A percentile compares a stretch with the other conserved stretches of the same genome.
phyloP scores from a whole-genome alignment of 257 asterid species.

The Parsonsia alboflavescens region DNA sequence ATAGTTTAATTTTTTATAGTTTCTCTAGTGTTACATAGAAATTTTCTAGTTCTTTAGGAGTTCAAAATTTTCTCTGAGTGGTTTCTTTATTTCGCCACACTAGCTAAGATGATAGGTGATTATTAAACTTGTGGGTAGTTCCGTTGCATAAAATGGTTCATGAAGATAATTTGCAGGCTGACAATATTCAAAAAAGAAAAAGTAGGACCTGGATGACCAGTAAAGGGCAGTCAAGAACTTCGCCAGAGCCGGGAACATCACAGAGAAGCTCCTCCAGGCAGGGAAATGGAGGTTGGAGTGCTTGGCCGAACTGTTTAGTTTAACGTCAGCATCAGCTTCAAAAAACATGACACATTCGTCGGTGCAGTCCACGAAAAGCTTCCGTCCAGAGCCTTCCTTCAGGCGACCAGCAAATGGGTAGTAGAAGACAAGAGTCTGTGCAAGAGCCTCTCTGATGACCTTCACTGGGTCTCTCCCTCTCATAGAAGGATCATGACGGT shows the following conservation, averaged over 20 bases:
- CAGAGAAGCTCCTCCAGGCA: slow-evolving; percentile 55
- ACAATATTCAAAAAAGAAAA: no score
- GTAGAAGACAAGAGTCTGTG: slow-evolving; percentile 49
- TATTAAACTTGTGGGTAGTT: no score
- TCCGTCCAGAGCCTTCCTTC: slow-evolving; percentile 40
- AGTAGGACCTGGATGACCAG: slow-evolving; percentile 53
- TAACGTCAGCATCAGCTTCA: slow-evolving; percentile 56
- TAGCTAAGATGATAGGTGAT: no score
- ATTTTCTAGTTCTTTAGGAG: no score
- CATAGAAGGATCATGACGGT: slow-evolving; percentile 24
- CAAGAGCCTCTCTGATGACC: slow-evolving; percentile 43
- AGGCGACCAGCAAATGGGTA: slow-evolving; percentile 67
- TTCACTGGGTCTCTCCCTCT: slow-evolving; percentile 38
- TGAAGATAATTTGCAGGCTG: no score
- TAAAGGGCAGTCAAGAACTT: slow-evolving; percentile 40
- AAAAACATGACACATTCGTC: slow-evolving; percentile 56
- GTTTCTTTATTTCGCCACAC: no score
- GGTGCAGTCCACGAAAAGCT: slow-evolving; percentile 63
- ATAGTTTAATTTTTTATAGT: no score
- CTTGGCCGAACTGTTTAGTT: slow-evolving; percentile 45
- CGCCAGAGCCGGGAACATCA: slow-evolving; percentile 50
- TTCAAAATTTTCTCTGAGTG: no score
- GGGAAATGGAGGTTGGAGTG: slow-evolving; percentile 51
- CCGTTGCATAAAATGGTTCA: no score
- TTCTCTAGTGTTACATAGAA: no score